Evolutionary conservation across 805 yeast genomes (phyloP).

Genomic region (Jamesozyma jinghongensis): DNA sequence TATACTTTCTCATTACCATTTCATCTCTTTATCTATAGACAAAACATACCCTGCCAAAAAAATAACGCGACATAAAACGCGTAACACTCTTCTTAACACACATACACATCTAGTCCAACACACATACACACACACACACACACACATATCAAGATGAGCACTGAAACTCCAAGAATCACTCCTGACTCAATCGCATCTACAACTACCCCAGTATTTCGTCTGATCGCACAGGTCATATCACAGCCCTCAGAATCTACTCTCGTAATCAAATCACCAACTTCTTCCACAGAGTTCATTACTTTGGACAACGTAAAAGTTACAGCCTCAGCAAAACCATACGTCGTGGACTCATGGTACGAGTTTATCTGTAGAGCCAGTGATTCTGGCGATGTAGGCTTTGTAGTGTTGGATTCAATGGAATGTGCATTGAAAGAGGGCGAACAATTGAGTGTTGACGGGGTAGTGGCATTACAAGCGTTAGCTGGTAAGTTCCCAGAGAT

Average conservation of each 20-base stretch:
- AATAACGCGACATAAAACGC: too few species aligned
- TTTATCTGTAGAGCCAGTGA: conserved; percentile 29
- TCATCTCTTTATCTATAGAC: too few species aligned
- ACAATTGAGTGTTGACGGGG: conserved; percentile 24
- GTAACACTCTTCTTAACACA: too few species aligned
- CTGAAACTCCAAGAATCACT: conserved; percentile 29
- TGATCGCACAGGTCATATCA: conserved; percentile 26
- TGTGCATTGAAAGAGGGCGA: conserved; percentile 22
- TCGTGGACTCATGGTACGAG: conserved; percentile 28
- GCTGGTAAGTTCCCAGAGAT: conserved; percentile 26
- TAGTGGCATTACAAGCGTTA: conserved; percentile 27
- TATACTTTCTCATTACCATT: too few species aligned
- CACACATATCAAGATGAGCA: conserved; percentile 15
- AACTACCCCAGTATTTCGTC: conserved; percentile 24
- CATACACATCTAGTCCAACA: too few species aligned
- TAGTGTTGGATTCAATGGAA: conserved; percentile 27
- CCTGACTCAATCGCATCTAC: conserved; percentile 21
- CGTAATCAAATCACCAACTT: conserved; percentile 21
- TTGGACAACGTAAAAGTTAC: conserved; percentile 23
- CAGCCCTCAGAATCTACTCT: conserved; percentile 25
- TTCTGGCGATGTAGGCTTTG: conserved; percentile 27
- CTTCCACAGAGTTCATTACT: conserved; percentile 22
- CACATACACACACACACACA: too few species aligned
- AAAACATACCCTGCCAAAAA: too few species aligned
- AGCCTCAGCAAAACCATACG: conserved; percentile 17